Evolutionary conservation across 306 rosid genomes (phyloP).

Genomic region (Canavalia gladiata): DNA sequence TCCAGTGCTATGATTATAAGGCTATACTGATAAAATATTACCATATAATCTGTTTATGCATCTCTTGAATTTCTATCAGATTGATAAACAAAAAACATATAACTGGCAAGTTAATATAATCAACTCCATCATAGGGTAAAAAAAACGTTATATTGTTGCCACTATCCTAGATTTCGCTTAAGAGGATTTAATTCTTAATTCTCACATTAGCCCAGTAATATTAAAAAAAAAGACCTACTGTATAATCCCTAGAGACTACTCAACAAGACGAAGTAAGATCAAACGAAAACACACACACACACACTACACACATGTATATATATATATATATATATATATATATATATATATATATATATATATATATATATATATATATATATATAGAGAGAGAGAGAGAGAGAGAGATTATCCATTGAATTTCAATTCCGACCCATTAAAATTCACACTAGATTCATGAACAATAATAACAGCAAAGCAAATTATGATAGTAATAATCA

Average conservation of each 20-base stretch:
- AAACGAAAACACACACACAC: background rate
- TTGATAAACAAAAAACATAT: constrained; percentile 2
- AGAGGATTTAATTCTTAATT: background rate
- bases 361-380: no score
- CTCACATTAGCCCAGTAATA: background rate
- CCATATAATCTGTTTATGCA: background rate
- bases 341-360: no score
- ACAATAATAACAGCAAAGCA: background rate
- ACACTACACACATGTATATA: no score
- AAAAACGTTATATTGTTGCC: background rate
- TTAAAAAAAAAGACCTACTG: background rate
- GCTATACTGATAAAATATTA: constrained; percentile 16
- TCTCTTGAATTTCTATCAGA: background rate
- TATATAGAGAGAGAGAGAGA: background rate
- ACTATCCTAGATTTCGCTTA: constrained; percentile 28
- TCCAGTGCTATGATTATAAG: background rate
- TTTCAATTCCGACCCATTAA: constrained; percentile 45
- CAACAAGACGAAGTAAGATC: constrained; percentile 2
- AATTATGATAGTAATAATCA: background rate
- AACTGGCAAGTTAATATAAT: background rate
- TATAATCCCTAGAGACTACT: background rate
- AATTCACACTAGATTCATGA: constrained; percentile 24
- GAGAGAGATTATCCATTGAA: background rate
- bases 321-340: no score
- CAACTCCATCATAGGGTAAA: constrained; percentile 13